Base-by-base conservation (phyloP, 2,329 filamentous ascomycete species). In the Paecilomyces variotii region DNA sequence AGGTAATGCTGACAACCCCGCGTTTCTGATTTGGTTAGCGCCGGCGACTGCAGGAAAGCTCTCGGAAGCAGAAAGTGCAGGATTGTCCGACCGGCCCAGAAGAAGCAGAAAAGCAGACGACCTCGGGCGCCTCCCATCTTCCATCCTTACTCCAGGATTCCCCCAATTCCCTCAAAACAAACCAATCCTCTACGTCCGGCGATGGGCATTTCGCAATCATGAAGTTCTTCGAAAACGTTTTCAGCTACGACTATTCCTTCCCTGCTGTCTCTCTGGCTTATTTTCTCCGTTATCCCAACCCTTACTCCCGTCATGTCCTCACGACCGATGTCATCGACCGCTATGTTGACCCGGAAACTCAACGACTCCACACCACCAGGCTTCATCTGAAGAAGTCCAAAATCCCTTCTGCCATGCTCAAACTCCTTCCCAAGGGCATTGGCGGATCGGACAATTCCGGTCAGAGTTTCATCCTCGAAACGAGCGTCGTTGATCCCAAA, bases 201-300 rank as follows among this genome's bases (percentile, higher is more conserved):
- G 11, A 64, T 62, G 59, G 50, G 54, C 56, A 56, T 61, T 67
- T 60, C 53, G 62, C 66, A 68, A 79, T 67, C 57, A 80, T 81
- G 77, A 81, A 81, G 68, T 78, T 81, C 70, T 80, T 79, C 65
- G 78, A 81, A 66, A 79, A 75, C 64, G 78, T 76, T 64, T 85
- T 83, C 72, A 82, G 78, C 66, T 87, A 87, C 76, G 80, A 84
- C 69, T 87, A 87, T 72, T 80, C 83, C 63, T 87, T 87, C 72
- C 80, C 83, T 61, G 83, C 84, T 67, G 85, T 87, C 57, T 84
- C 84, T 54, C 80, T 87, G 60, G 85, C 85, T 71, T 87, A 87
- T 76, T 87, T 87, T 74, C 81, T 87, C 57, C 85, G 85, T 65
- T 87, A 87, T 67, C 85, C 85, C 1, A 87, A 87, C 66, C 85